phyloP scores from a whole-genome alignment of 208 protist genomes.

The Trypanosoma cruzi region DNA sequence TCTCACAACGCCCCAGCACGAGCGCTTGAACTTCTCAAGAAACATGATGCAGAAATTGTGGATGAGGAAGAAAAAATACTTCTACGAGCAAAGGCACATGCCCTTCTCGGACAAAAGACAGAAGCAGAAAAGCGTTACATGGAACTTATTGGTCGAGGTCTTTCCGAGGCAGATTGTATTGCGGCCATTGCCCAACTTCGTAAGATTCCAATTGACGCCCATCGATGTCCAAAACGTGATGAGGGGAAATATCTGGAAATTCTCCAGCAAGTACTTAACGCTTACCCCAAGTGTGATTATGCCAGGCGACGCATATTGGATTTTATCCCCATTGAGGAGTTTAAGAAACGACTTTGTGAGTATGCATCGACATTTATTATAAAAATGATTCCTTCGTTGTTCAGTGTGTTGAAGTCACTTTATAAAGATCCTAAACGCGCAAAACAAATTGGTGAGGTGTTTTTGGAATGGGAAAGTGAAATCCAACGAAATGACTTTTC shows the following conservation, averaged over 20 bases:
- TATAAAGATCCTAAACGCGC: conserved; percentile 82
- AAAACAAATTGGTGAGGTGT: conserved; percentile 76
- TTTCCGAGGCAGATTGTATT: conserved; percentile 79
- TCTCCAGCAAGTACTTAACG: conserved; percentile 56
- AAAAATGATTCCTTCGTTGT: conserved; percentile 95
- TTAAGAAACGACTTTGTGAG: conserved; percentile 48
- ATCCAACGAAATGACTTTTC: conserved; percentile 59
- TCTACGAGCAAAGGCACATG: conserved; percentile 68
- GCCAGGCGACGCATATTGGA: conserved; percentile 73
- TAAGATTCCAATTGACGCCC: conserved; percentile 74
- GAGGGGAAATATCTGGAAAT: conserved; percentile 70
- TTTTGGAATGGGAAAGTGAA: conserved; percentile 61
- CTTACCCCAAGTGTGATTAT: conserved; percentile 59
- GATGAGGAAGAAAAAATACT: conserved; percentile 60
- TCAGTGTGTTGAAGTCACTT: conserved; percentile 92
- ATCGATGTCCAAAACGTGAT: conserved; percentile 50
- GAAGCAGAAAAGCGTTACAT: conserved; percentile 84
- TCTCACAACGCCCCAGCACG: conserved; percentile 47
- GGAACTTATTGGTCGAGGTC: conserved; percentile 63
- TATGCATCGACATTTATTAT: conserved; percentile 72
- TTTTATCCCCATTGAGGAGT: conserved; percentile 72
- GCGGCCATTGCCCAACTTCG: conserved; percentile 74
- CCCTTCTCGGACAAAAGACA: conserved; percentile 66
- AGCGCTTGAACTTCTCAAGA: conserved; percentile 80
- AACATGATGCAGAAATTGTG: conserved; percentile 67